These are phyloP conservation scores for Copromyces sp. DNA, from an alignment of 495 filamentous ascomycete genomes.

Conservation along the genomic window DNA sequence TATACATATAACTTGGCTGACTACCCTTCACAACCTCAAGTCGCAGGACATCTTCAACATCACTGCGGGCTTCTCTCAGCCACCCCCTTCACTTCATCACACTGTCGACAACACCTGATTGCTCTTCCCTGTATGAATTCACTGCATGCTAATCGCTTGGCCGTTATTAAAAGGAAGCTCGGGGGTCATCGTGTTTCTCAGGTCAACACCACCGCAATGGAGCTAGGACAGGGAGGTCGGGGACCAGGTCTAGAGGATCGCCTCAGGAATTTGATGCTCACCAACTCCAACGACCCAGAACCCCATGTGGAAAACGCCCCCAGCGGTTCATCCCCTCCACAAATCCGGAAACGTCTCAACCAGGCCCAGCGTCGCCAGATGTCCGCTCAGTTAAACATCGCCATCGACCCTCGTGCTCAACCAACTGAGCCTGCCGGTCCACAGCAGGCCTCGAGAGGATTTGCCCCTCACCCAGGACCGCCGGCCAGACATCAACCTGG, in stretches of 20 bases:
- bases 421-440: conserved; percentile 2
- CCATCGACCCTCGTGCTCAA: conserved; percentile 33
- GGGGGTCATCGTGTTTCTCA: not conserved
- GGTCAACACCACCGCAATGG: conserved; percentile 12
- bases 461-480: not conserved
- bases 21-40: not conserved
- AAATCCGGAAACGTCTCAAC: conserved; percentile 38
- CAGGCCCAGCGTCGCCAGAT: conserved; percentile 47
- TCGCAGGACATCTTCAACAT: not conserved
- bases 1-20: not conserved
- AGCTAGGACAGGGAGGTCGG: conserved; percentile 6
- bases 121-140: not conserved
- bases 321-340: not conserved
- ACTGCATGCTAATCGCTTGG: not conserved
- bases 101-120: not conserved
- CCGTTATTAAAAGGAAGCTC: not conserved
- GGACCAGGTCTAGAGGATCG: conserved; percentile 28
- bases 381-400: conserved; percentile 41
- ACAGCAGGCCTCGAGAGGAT: not conserved
- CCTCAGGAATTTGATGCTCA: conserved; percentile 34
- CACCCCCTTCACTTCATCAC: not conserved
- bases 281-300: conserved; percentile 9
- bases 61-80: not conserved
- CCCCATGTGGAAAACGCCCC: not conserved
- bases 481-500: not conserved